These are phyloP conservation scores for Exophiala bonariae DNA, from an alignment of 2,329 filamentous ascomycete species.

Conservation along the genomic window DNA sequence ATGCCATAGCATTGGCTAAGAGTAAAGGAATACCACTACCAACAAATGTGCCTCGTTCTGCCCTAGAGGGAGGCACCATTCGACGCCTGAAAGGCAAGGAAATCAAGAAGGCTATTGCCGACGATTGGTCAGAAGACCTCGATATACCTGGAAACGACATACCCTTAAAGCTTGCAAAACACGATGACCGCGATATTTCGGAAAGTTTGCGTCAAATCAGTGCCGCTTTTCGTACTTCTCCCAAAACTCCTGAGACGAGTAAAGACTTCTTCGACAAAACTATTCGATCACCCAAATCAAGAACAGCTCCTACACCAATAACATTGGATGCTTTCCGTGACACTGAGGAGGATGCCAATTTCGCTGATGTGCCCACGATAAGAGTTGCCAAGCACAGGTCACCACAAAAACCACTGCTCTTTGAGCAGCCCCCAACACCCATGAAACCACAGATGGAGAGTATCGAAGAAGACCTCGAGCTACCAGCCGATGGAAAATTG, in stretches of 20 bases:
- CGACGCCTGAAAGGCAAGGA: constrained; percentile 80
- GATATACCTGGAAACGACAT: constrained; percentile 63
- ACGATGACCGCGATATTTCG: constrained; percentile 63
- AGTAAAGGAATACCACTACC: constrained; percentile 91
- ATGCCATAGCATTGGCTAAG: constrained; percentile 84
- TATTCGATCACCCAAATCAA: constrained; percentile 46
- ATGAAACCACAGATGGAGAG: constrained; percentile 56
- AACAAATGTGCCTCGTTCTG: constrained; percentile 80
- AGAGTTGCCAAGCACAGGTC: constrained; percentile 63
- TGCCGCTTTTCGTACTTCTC: constrained; percentile 40
- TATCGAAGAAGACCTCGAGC: constrained; percentile 71
- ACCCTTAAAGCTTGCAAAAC: constrained; percentile 64
- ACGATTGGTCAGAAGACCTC: constrained; percentile 80
- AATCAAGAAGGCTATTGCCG: constrained; percentile 69
- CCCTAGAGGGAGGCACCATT: constrained; percentile 87
- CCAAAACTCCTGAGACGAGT: constrained; percentile 32
- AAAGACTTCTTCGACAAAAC: constrained; percentile 33
- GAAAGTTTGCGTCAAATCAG: constrained; percentile 69
- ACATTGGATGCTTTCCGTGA: constrained; percentile 66
- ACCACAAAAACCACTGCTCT: constrained; percentile 52
- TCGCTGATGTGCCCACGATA: constrained; percentile 67
- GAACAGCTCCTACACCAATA: constrained; percentile 52
- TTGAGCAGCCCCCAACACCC: constrained; percentile 32
- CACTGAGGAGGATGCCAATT: constrained; percentile 59
- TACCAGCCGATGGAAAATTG: constrained; percentile 65